A percentile compares a stretch with the other conserved stretches of the same genome.
Conservation (phyloP, 331 rosid genomes). For the Acacia pycnantha region DNA sequence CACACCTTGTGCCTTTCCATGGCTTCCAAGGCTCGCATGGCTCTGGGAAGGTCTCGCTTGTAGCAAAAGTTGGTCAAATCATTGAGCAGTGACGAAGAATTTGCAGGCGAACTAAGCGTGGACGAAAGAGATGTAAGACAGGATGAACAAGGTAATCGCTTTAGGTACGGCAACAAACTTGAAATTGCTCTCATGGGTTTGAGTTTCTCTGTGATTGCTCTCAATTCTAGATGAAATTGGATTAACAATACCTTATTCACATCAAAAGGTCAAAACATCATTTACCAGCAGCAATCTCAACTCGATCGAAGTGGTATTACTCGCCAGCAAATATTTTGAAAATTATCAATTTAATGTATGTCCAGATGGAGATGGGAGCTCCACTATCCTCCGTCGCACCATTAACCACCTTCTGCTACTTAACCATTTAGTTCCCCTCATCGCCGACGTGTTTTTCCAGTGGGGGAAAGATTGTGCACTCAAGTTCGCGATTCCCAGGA, state of each 20-base stretch:
- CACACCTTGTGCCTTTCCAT: slow-evolving; percentile 54
- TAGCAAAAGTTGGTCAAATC: slow-evolving; percentile 52
- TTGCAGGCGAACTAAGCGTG: slow-evolving; percentile 23
- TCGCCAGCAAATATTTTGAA: background rate
- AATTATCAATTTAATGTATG: too few species aligned
- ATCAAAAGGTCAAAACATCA: background rate
- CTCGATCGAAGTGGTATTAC: background rate
- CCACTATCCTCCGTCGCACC: too few species aligned
- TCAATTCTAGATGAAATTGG: background rate
- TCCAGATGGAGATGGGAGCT: background rate
- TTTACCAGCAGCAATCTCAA: background rate
- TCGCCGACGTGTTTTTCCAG: too few species aligned
- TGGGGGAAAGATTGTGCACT: too few species aligned
- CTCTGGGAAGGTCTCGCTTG: slow-evolving; percentile 66
- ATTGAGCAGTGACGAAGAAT: slow-evolving; percentile 41
- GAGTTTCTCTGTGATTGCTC: background rate
- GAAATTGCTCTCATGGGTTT: slow-evolving; percentile 43
- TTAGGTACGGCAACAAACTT: slow-evolving; percentile 28
- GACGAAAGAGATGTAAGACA: slow-evolving; percentile 28
- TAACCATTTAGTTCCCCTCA: too few species aligned
- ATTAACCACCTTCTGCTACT: too few species aligned
- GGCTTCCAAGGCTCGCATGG: slow-evolving; percentile 68
- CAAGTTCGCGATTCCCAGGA: too few species aligned
- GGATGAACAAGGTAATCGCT: slow-evolving; percentile 26
- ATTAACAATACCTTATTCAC: background rate